These are phyloP conservation scores for Millerozyma miso DNA, from an alignment of 805 yeast species.

Conservation along the genomic window DNA sequence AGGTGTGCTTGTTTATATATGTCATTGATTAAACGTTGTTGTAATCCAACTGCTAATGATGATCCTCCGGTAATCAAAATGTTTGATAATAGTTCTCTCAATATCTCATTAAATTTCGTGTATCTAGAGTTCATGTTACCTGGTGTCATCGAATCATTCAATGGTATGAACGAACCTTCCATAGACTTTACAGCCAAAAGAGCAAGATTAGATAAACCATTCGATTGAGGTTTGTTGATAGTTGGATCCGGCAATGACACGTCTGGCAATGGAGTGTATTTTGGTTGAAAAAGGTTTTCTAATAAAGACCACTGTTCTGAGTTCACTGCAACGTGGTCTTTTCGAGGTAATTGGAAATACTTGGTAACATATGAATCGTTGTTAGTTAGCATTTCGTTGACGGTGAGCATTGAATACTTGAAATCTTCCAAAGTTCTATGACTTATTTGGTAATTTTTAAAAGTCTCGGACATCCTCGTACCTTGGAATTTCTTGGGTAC, in stretches of 20 bases:
- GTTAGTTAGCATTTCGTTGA: constrained; percentile 17
- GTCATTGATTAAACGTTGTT: constrained; percentile 53
- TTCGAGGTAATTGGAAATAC: constrained; percentile 19
- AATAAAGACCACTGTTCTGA: constrained; percentile 22
- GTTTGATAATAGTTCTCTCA: constrained; percentile 32
- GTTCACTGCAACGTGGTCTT: constrained; percentile 11
- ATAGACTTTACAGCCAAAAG: constrained; percentile 32
- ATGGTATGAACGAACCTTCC: constrained; percentile 29
- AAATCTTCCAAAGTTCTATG: constrained; percentile 33
- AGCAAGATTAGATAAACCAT: constrained; percentile 41
- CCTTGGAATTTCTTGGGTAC: constrained; percentile 14
- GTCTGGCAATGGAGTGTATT: constrained; percentile 42
- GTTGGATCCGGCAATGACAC: constrained; percentile 27
- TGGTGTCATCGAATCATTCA: constrained; percentile 25
- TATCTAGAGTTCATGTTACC: constrained; percentile 18
- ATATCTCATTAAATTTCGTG: constrained; percentile 36
- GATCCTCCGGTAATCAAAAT: constrained; percentile 62
- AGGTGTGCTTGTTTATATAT: constrained; percentile 40
- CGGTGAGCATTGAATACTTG: constrained; percentile 28
- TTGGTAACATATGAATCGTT: constrained; percentile 8
- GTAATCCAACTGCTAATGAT: constrained; percentile 51
- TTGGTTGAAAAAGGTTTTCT: constrained; percentile 72
- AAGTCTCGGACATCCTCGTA: constrained; percentile 22
- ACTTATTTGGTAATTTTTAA: constrained; percentile 33
- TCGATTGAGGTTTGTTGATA: constrained; percentile 43